phyloP scores from a whole-genome alignment of 345 rosid genomes.

The Euclidium syriacum region DNA sequence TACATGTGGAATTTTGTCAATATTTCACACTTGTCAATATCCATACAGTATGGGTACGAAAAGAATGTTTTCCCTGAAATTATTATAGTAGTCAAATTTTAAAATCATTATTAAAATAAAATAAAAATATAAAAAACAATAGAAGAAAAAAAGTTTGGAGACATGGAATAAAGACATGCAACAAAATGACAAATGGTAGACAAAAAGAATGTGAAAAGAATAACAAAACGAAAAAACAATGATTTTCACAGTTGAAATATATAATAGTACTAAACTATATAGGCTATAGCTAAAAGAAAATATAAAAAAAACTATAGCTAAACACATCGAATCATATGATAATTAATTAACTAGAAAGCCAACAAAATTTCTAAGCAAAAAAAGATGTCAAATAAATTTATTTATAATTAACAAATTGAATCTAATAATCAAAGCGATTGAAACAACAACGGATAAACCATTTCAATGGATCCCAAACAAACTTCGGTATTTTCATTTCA shows the following conservation, averaged over 20 bases:
- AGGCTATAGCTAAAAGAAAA: too few species aligned
- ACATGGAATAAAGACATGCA: too few species aligned
- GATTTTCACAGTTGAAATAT: background rate
- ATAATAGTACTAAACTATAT: too few species aligned
- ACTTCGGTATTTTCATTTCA: conserved; percentile 20
- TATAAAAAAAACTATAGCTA: background rate
- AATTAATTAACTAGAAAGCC: background rate
- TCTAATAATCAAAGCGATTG: conserved; percentile 12
- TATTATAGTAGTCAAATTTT: background rate
- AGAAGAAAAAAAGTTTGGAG: background rate
- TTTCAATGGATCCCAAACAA: background rate
- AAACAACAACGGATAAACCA: background rate
- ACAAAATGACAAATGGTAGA: too few species aligned
- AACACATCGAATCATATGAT: background rate
- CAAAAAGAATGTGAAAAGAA: too few species aligned
- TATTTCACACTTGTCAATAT: conserved; percentile 10
- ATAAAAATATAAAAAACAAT: too few species aligned
- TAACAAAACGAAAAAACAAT: background rate
- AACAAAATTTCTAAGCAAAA: background rate
- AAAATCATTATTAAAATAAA: background rate
- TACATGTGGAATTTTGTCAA: background rate
- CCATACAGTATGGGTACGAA: conserved; percentile 2
- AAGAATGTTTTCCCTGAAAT: background rate
- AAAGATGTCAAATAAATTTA: background rate
- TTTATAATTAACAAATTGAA: background rate